These are phyloP conservation scores for Typha latifolia DNA, from an alignment of 176 grass and related monocot genomes.

Conservation along the genomic window DNA sequence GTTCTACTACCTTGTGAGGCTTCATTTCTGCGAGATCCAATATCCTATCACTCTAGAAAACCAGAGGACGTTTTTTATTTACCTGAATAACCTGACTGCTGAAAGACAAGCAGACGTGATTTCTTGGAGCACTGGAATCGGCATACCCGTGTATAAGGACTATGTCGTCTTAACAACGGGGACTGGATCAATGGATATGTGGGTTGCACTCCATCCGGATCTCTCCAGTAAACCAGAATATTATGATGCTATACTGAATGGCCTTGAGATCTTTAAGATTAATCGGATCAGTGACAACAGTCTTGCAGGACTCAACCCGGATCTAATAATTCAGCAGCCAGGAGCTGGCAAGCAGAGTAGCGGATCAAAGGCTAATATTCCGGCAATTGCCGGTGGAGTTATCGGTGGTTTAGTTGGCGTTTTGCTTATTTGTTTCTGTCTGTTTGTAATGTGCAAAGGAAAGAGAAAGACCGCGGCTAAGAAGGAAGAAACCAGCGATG, in stretches of 20 bases:
- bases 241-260: conserved; percentile 74
- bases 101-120: conserved; percentile 46
- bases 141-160: conserved; percentile 29
- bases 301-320: conserved; percentile 47
- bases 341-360: background rate
- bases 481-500: conserved; percentile 10
- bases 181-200: conserved; percentile 34
- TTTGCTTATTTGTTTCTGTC: conserved; percentile 10
- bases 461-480: conserved; percentile 40
- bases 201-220: conserved; percentile 76
- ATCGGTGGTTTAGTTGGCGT: conserved; percentile 17
- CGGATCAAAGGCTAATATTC: background rate
- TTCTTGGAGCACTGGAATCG: conserved; percentile 25
- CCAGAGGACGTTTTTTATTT: conserved; percentile 62
- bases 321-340: background rate
- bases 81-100: conserved; percentile 63
- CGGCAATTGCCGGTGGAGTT: conserved; percentile 22
- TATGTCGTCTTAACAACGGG: conserved; percentile 17
- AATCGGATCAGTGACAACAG: conserved; percentile 4
- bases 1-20: conserved; percentile 49
- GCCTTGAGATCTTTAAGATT: conserved; percentile 70
- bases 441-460: conserved; percentile 23
- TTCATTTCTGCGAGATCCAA: conserved; percentile 87
- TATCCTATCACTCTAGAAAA: conserved; percentile 42
- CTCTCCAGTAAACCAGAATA: conserved; percentile 19